Evolutionary conservation across 1,284 basidiomycete genomes (phyloP).

Genomic region (Boletellus dicymbophilus): DNA sequence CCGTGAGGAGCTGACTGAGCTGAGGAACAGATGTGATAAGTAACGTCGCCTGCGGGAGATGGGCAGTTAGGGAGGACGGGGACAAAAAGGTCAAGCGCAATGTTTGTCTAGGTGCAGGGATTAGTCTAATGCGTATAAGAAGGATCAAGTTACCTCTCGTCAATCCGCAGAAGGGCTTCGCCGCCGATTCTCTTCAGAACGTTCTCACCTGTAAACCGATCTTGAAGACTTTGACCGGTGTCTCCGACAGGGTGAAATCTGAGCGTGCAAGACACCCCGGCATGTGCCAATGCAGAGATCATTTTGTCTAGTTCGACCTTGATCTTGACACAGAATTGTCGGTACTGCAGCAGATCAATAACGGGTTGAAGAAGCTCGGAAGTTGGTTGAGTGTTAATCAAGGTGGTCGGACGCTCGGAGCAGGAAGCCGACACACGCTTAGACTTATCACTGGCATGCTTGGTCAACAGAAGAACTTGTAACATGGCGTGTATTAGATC

Average conservation of each 20-base stretch:
- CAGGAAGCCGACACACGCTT: slow-evolving; percentile 46
- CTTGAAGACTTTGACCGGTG: slow-evolving; percentile 53
- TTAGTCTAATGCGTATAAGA: neutral
- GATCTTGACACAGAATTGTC: slow-evolving; percentile 66
- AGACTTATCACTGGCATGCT: slow-evolving; percentile 53
- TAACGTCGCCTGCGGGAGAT: slow-evolving; percentile 75
- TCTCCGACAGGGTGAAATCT: slow-evolving; percentile 68
- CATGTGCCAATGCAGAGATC: slow-evolving; percentile 46
- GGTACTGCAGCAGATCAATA: slow-evolving; percentile 76
- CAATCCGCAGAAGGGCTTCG: slow-evolving; percentile 67
- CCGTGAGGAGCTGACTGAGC: slow-evolving; percentile 68
- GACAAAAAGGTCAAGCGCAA: slow-evolving; percentile 72
- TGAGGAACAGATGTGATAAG: slow-evolving; percentile 72
- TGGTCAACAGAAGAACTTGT: slow-evolving; percentile 63
- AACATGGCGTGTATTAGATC: slow-evolving; percentile 70
- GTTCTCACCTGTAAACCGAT: slow-evolving; percentile 30
- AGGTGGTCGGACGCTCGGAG: slow-evolving; percentile 23
- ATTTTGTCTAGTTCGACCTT: slow-evolving; percentile 56
- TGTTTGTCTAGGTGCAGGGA: slow-evolving; percentile 51
- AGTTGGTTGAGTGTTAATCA: slow-evolving; percentile 20
- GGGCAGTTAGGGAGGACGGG: slow-evolving; percentile 69
- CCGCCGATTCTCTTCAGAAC: slow-evolving; percentile 52
- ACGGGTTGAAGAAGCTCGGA: slow-evolving; percentile 63
- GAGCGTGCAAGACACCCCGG: slow-evolving; percentile 58
- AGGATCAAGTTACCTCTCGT: slow-evolving; percentile 49